phyloP scores from a whole-genome alignment of 495 filamentous ascomycete species.

The Hyaloscypha bicolor region DNA sequence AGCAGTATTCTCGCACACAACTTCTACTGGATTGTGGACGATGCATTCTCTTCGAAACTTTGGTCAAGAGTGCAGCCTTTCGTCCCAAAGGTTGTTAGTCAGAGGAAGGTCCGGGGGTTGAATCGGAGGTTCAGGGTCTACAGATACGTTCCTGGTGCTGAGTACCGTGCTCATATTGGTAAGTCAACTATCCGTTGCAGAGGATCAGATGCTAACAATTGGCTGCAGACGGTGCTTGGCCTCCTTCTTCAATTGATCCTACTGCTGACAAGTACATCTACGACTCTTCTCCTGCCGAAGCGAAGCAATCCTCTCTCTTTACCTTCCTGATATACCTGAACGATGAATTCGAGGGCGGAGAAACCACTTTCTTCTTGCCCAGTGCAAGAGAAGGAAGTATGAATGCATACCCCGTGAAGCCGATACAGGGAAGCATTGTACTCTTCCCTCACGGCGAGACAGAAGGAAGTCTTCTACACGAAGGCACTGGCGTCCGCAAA shows the following conservation, averaged over 20 bases:
- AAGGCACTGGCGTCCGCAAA: slow-evolving; percentile 48
- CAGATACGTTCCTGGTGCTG: slow-evolving; percentile 52
- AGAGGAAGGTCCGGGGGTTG: slow-evolving; percentile 43
- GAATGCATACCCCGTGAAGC: slow-evolving; percentile 51
- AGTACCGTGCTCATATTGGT: slow-evolving; percentile 46
- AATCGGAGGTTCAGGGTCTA: slow-evolving; percentile 53
- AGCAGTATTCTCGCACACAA: slow-evolving; percentile 51
- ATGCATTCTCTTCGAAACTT: slow-evolving; percentile 42
- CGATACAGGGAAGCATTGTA: slow-evolving; percentile 46
- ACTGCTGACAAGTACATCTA: slow-evolving; percentile 45
- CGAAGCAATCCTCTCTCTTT: slow-evolving; percentile 49
- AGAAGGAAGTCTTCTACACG: slow-evolving; percentile 45
- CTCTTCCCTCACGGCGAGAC: slow-evolving; percentile 52
- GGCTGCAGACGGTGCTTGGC: slow-evolving; percentile 51
- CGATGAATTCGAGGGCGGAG: slow-evolving; percentile 52
- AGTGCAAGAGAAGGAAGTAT: slow-evolving; percentile 44
- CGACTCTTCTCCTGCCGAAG: slow-evolving; percentile 43
- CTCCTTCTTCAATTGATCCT: slow-evolving; percentile 43
- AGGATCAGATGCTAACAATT: background rate
- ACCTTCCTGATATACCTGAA: slow-evolving; percentile 56
- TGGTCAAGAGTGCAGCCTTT: slow-evolving; percentile 45
- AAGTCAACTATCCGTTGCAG: slow-evolving; percentile 11
- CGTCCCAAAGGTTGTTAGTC: slow-evolving; percentile 39
- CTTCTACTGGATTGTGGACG: slow-evolving; percentile 54
- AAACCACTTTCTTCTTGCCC: slow-evolving; percentile 53